Percentiles rank a stretch among this genome's conserved stretches.
Conservation (phyloP, 495 filamentous ascomycete genomes). For the Aspergillus asperescens region DNA sequence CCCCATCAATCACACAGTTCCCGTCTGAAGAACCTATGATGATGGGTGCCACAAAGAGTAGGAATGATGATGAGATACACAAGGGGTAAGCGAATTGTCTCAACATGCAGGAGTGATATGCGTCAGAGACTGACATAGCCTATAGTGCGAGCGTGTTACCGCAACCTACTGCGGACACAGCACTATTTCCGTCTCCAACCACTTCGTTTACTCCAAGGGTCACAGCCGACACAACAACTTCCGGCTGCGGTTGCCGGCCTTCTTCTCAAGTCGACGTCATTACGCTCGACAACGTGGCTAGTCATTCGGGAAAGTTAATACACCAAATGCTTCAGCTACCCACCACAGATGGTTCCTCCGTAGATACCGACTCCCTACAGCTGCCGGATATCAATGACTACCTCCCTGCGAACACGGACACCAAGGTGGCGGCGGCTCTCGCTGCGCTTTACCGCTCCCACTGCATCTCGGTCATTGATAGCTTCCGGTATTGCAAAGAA, state of each 20-base stretch:
- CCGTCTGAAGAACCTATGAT: slow-evolving; percentile 19
- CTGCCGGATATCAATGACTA: slow-evolving; percentile 75
- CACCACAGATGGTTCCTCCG: slow-evolving; percentile 43
- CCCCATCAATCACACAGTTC: slow-evolving; percentile 25
- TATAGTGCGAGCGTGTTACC: slow-evolving; percentile 37
- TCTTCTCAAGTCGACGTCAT: slow-evolving; percentile 23
- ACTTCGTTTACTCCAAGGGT: slow-evolving; percentile 35
- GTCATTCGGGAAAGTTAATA: slow-evolving; percentile 51
- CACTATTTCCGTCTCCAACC: slow-evolving; percentile 62
- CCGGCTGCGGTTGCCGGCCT: slow-evolving; percentile 30
- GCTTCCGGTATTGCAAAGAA: slow-evolving; percentile 90
- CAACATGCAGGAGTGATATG: background rate
- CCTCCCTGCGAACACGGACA: slow-evolving; percentile 68
- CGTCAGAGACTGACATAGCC: background rate
- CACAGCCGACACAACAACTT: slow-evolving; percentile 16
- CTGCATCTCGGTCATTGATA: slow-evolving; percentile 90
- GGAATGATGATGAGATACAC: slow-evolving; percentile 26
- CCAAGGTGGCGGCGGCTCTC: slow-evolving; percentile 74
- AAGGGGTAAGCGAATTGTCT: slow-evolving; percentile 30
- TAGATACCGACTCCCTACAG: slow-evolving; percentile 61
- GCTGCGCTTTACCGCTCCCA: slow-evolving; percentile 85
- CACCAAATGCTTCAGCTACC: slow-evolving; percentile 63
- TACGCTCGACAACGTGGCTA: slow-evolving; percentile 40
- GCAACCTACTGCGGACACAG: slow-evolving; percentile 57
- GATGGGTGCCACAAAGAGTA: slow-evolving; percentile 19